These are phyloP conservation scores for Thalassiosira sp. DNA, from an alignment of 352 stramenopile genomes.

Conservation along the genomic window DNA sequence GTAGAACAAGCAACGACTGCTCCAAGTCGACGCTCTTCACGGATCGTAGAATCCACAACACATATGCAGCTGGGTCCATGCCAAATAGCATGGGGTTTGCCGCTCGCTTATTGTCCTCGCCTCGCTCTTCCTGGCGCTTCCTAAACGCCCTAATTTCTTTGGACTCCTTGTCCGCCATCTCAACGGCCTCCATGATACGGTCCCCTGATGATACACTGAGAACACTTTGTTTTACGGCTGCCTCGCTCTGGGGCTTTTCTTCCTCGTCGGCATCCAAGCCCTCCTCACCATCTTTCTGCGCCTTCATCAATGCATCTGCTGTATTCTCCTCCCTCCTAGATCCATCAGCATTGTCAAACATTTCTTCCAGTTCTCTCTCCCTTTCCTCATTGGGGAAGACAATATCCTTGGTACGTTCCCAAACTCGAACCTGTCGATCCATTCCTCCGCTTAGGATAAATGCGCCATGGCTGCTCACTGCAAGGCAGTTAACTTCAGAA, in stretches of 20 bases:
- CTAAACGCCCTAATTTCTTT: constrained; percentile 84
- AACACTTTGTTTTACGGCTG: constrained; percentile 90
- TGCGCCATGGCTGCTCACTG: constrained; percentile 89
- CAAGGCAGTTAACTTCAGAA: constrained; percentile 83
- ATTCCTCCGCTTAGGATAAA: constrained; percentile 95
- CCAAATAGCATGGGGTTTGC: constrained; percentile 93
- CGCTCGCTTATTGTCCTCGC: constrained; percentile 50
- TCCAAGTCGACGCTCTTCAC: constrained; percentile 95
- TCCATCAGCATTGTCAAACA: constrained; percentile 87
- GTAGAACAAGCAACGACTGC: constrained; percentile 95
- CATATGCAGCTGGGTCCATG: constrained; percentile 92
- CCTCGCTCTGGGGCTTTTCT: constrained; percentile 87
- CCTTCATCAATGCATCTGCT: constrained; percentile 51
- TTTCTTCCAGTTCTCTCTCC: constrained; percentile 92
- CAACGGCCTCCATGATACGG: constrained; percentile 93
- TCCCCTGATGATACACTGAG: constrained; percentile 88
- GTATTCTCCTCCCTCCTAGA: constrained; percentile 64
- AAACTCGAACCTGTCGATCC: constrained; percentile 96
- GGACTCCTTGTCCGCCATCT: constrained; percentile 90
- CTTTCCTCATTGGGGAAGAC: constrained; percentile 98
- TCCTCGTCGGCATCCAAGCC: constrained; percentile 85
- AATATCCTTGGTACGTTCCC: constrained; percentile 94
- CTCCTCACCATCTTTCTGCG: constrained; percentile 83
- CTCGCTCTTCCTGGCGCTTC: constrained; percentile 60
- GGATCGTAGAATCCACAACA: constrained; percentile 90